Conservation (phyloP, 2,329 filamentous ascomycete species). For the Cercospora nicotianae region DNA sequence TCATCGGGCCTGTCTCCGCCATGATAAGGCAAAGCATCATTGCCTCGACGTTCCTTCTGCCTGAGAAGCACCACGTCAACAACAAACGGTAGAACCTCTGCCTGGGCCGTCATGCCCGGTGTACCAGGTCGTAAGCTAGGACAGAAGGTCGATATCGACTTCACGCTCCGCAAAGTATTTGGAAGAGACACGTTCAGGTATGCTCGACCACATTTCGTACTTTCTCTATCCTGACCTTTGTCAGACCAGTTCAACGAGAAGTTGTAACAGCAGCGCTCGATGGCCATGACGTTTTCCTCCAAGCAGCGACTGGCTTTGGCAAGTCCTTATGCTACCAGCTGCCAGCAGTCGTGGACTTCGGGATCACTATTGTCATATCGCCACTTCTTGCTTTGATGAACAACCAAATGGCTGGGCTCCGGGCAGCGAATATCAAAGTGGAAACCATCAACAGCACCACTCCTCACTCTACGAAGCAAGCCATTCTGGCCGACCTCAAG, state of each 20-base stretch:
- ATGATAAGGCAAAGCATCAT: neutral
- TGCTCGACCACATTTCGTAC: neutral
- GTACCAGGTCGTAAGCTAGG: constrained; percentile 25
- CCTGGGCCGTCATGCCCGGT: constrained; percentile 31
- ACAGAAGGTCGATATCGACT: constrained; percentile 40
- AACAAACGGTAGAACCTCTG: neutral
- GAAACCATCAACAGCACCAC: constrained; percentile 87
- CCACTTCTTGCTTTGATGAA: constrained; percentile 90
- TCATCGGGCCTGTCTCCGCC: neutral
- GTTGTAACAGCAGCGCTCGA: constrained; percentile 80
- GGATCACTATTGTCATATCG: constrained; percentile 88
- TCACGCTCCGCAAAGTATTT: constrained; percentile 41
- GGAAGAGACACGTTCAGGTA: constrained; percentile 39
- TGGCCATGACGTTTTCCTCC: constrained; percentile 87
- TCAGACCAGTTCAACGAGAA: constrained; percentile 78
- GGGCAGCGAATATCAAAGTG: constrained; percentile 72
- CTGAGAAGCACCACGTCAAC: neutral
- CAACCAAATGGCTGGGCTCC: constrained; percentile 84
- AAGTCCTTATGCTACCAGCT: constrained; percentile 94
- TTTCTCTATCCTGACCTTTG: neutral
- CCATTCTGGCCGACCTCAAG: constrained; percentile 76
- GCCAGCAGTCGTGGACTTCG: constrained; percentile 81
- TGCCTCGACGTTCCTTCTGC: neutral
- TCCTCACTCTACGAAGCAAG: constrained; percentile 60
- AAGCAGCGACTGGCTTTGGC: constrained; percentile 86